Conservation (phyloP, 148 eudicot genomes). For the Arbutus unedo region DNA sequence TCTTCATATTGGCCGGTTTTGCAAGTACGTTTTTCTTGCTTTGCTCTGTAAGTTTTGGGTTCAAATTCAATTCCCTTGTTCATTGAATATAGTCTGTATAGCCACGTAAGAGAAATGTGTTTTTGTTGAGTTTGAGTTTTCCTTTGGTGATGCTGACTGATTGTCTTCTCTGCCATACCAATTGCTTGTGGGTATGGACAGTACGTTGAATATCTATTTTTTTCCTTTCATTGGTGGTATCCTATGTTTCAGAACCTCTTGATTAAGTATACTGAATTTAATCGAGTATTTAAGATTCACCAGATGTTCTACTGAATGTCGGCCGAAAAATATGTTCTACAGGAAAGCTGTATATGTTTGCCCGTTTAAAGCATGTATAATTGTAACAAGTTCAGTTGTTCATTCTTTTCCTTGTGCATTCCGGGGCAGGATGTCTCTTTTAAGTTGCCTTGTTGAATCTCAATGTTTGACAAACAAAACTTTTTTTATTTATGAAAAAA, state of each 20-base stretch:
- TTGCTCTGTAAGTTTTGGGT: neutral
- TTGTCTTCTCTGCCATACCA: neutral
- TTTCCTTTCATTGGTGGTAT: neutral
- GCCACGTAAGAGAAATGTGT: neutral
- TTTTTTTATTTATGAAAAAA: neutral
- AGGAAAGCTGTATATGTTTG: neutral
- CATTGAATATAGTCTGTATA: neutral
- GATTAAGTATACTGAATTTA: neutral
- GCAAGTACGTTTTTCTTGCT: constrained; percentile 40
- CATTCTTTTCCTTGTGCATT: neutral
- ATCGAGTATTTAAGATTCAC: neutral
- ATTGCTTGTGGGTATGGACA: neutral
- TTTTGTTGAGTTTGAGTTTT: neutral
- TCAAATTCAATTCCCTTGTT: neutral
- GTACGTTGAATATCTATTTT: neutral
- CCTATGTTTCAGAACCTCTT: neutral
- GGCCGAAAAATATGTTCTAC: neutral
- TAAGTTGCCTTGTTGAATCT: neutral
- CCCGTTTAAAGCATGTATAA: neutral
- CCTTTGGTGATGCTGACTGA: neutral
- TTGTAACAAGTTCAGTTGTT: neutral
- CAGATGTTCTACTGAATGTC: too few relatives aligned
- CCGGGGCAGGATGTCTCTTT: neutral
- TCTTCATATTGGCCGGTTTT: constrained; percentile 44
- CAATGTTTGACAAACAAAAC: neutral